Evolutionary conservation across 345 rosid species (phyloP).

Genomic region (Populus davidiana): DNA sequence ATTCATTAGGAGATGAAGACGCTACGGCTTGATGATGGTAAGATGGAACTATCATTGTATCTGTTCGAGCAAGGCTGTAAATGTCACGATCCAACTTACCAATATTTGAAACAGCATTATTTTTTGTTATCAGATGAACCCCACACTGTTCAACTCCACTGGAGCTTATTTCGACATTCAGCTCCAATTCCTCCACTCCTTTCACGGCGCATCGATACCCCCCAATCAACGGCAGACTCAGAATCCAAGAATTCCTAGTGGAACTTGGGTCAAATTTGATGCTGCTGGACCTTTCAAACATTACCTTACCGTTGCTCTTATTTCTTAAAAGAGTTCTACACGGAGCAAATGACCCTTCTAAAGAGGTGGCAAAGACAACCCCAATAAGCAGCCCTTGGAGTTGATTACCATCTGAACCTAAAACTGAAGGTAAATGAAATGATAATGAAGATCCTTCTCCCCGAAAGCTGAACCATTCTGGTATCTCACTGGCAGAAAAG

Average conservation of each 20-base stretch:
- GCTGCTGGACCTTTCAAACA: background rate
- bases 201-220: background rate
- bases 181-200: background rate
- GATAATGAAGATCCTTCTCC: background rate
- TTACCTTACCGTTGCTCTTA: background rate
- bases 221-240: background rate
- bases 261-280: background rate
- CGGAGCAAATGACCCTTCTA: background rate
- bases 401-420: background rate
- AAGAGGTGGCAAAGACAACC: background rate
- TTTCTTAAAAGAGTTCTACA: background rate
- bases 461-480: conserved; percentile 1
- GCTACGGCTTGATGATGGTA: no score
- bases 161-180: background rate
- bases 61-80: no score
- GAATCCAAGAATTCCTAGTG: background rate
- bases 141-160: background rate
- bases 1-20: no score
- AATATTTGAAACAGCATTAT: no score
- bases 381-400: background rate
- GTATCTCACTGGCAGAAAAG: background rate
- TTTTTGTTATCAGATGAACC: background rate
- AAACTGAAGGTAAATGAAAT: background rate
- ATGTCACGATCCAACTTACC: no score
- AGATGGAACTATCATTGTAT: no score